These are phyloP conservation scores for Syncephalastrum racemosum DNA, from an alignment of 371 early-diverging fungal species.

Conservation along the genomic window DNA sequence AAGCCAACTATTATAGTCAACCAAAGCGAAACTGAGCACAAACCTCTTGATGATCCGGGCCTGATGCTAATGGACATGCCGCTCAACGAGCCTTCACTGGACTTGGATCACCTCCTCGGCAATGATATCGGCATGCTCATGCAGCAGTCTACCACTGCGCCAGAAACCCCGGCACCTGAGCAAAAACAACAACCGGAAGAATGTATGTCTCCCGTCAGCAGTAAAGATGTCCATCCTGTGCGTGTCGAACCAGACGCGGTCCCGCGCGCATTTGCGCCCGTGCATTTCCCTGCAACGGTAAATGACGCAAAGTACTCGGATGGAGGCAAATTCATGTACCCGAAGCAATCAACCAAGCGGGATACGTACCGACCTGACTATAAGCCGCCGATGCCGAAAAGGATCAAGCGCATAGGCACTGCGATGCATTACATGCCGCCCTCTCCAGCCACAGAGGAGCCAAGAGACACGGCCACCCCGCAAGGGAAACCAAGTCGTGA, in stretches of 20 bases:
- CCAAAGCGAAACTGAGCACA: background rate
- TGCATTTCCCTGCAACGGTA: constrained; percentile 28
- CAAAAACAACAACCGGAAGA: background rate
- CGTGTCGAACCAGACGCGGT: constrained; percentile 12
- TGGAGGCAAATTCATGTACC: constrained; percentile 50
- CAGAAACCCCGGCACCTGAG: background rate
- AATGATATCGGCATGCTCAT: background rate
- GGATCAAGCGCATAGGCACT: constrained; percentile 1
- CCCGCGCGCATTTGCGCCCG: constrained; percentile 53
- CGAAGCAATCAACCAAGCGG: constrained; percentile 12
- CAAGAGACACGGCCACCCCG: too few relatives aligned
- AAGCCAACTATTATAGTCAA: background rate
- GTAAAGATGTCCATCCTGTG: too few relatives aligned
- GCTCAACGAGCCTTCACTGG: background rate
- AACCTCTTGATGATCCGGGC: background rate
- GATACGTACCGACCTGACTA: constrained; percentile 45
- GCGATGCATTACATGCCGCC: too few relatives aligned
- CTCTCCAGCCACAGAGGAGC: too few relatives aligned
- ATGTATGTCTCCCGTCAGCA: too few relatives aligned
- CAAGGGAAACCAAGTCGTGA: too few relatives aligned
- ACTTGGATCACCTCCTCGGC: constrained; percentile 3
- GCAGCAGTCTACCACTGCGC: background rate
- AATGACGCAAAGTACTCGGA: constrained; percentile 46
- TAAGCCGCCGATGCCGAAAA: constrained; percentile 21
- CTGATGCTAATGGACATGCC: constrained; percentile 4